These are phyloP conservation scores for Stemphylium lycopersici DNA, from an alignment of 2,329 filamentous ascomycete species.

Conservation along the genomic window DNA sequence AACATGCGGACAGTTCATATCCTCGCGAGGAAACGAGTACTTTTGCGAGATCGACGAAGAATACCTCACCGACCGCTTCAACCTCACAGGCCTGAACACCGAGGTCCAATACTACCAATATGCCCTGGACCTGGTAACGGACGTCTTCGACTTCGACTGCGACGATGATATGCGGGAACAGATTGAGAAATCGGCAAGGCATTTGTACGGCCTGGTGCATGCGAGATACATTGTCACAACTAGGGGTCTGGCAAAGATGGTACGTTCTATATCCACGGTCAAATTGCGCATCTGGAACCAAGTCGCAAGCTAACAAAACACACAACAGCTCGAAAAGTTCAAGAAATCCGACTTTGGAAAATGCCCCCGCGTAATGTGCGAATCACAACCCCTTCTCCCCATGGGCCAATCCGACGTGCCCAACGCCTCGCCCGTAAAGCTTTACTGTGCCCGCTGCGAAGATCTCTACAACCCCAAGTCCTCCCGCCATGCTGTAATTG, in stretches of 20 bases:
- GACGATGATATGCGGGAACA: constrained; percentile 98
- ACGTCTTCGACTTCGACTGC: constrained; percentile 98
- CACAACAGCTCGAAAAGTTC: constrained; percentile 89
- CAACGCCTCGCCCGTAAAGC: constrained; percentile 88
- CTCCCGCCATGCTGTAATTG: constrained; percentile 90
- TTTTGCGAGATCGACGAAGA: constrained; percentile 99
- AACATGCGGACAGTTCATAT: constrained; percentile 76
- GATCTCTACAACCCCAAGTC: constrained; percentile 99
- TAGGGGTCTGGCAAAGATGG: constrained; percentile 93
- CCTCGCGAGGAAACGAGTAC: constrained; percentile 96
- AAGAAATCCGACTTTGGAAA: constrained; percentile 98
- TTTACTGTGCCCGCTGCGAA: constrained; percentile 97
- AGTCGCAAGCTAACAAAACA: constrained; percentile 14
- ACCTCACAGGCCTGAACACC: constrained; percentile 93
- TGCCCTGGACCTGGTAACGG: constrained; percentile 94
- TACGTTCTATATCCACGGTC: constrained; percentile 49
- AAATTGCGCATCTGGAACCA: neutral
- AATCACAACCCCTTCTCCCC: constrained; percentile 88
- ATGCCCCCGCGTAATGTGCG: constrained; percentile 94
- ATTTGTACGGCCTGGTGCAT: constrained; percentile 94
- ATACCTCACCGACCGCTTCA: constrained; percentile 97
- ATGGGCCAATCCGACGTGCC: constrained; percentile 93
- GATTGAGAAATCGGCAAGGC: constrained; percentile 95
- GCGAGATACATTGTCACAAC: constrained; percentile 97
- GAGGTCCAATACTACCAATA: constrained; percentile 99